Evolutionary conservation across 495 filamentous ascomycete genomes (phyloP).

Genomic region (Daldinia grandis): DNA sequence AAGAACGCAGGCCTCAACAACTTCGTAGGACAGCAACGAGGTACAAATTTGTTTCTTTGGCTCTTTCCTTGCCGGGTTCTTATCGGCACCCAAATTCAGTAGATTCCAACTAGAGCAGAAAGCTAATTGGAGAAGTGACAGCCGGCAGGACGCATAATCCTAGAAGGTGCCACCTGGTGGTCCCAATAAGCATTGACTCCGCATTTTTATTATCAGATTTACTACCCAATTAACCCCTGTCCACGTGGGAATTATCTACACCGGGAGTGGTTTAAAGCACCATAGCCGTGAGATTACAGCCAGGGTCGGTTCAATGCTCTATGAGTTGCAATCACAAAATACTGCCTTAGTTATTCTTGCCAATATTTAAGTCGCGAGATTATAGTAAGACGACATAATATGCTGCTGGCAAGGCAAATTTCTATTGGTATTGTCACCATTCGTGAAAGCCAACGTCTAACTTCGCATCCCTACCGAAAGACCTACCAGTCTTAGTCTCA

Average conservation of each 20-base stretch:
- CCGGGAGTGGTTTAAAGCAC: slow-evolving; percentile 30
- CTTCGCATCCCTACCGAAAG: slow-evolving; percentile 17
- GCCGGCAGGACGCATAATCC: slow-evolving; percentile 17
- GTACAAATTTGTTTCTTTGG: slow-evolving; percentile 23
- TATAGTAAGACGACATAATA: not conserved
- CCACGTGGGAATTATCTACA: slow-evolving; percentile 35
- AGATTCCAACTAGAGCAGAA: slow-evolving; percentile 9
- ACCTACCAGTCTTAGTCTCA: slow-evolving; percentile 19
- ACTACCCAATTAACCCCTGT: slow-evolving; percentile 9
- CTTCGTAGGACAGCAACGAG: slow-evolving; percentile 22
- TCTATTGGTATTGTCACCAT: slow-evolving; percentile 30
- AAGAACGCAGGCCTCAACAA: slow-evolving; percentile 13
- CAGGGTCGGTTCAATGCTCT: slow-evolving; percentile 10
- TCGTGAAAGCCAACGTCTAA: slow-evolving; percentile 15
- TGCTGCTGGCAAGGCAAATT: slow-evolving; percentile 3
- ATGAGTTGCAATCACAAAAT: no score
- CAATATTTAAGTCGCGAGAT: not conserved
- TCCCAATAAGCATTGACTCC: not conserved
- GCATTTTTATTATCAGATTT: not conserved
- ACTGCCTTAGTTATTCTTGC: no score
- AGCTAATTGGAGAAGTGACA: slow-evolving; percentile 8
- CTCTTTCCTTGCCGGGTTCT: slow-evolving; percentile 25
- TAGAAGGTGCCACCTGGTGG: slow-evolving; percentile 10
- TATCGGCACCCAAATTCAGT: slow-evolving; percentile 6
- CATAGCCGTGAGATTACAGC: slow-evolving; percentile 16